phyloP scores from a whole-genome alignment of 139 green algal genomes.

The Chlorella sp. region DNA sequence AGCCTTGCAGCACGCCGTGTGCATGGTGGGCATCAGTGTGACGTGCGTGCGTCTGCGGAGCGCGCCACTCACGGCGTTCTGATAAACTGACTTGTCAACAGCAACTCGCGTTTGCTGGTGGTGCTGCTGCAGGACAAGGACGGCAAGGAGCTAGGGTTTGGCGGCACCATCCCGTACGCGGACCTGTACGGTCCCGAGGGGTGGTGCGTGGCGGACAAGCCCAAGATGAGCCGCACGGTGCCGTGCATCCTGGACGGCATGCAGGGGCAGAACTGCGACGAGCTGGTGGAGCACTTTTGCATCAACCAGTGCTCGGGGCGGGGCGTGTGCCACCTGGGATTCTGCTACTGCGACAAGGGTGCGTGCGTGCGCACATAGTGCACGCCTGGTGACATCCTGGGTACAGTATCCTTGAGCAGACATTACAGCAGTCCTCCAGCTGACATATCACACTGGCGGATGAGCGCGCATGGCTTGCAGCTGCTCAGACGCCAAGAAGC shows the following conservation, averaged over 20 bases:
- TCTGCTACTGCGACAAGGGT: constrained; percentile 45
- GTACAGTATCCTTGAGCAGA: too few relatives aligned
- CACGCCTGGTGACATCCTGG: background rate
- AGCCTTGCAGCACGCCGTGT: too few relatives aligned
- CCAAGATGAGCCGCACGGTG: constrained; percentile 7
- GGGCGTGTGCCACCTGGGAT: constrained; percentile 44
- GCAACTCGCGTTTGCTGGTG: too few relatives aligned
- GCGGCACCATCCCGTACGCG: background rate
- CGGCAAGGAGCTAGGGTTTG: background rate
- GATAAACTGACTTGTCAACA: too few relatives aligned
- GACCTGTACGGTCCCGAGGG: constrained; percentile 15
- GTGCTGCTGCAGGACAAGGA: background rate
- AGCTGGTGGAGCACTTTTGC: constrained; percentile 43
- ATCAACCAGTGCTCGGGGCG: constrained; percentile 52
- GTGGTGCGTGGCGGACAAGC: constrained; percentile 15
- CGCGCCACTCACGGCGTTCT: too few relatives aligned
- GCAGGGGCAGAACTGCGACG: constrained; percentile 33
- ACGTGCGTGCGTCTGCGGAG: too few relatives aligned
- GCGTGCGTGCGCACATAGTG: background rate
- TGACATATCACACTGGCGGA: too few relatives aligned
- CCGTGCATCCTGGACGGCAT: constrained; percentile 36
- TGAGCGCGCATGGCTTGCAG: too few relatives aligned
- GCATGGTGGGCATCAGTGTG: too few relatives aligned
- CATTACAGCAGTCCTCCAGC: too few relatives aligned
- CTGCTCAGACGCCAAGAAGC: too few relatives aligned